Base-by-base conservation (phyloP, 805 yeast genomes). In the Metschnikowia orientalis region DNA sequence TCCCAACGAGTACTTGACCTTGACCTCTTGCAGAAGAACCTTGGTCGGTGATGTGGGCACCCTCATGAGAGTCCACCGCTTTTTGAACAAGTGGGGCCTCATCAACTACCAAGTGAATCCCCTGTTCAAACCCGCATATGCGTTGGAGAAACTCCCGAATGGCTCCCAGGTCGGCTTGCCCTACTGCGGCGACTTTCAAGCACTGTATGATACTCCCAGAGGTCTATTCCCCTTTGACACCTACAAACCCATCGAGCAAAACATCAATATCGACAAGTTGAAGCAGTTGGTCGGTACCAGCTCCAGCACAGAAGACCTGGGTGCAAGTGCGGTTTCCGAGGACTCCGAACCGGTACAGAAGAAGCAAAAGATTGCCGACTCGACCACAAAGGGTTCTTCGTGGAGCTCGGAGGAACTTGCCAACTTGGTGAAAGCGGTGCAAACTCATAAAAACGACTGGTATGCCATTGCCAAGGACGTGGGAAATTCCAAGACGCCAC, bases 141-240 rank as follows among this genome's bases (percentile, higher is more conserved):
- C 69, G 2, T 69, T 80, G 11, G 84, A 79, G 36, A 64, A 63
- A 37, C 42, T 63, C 23, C 64, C 69, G 8, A 62, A 63, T 41
- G 71, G 70, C 1, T 50, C 53, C 15, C 61, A 52, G 51, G 67
- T 61, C 16, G 68, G 68, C 7, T 82, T 86, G 27, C 89, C 88
- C 14, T 77, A 70, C 47, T 77, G 87, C 2, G 88, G 87, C 7
- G 85, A 81, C 45, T 87, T 78, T 61, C 73, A 79, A 34, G 80
- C 85, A 2, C 79, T 76, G 38, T 78, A 77, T 50, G 97, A 89
- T 56, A 84, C 95, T 0, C 97, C 97, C 30, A 70, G 95, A 43
- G 97, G 97, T 0, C 63, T 87, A 48, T 88, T 86, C 54, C 97
- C 97, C 12, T 89, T 87, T 60, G 89, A 87, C 54, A 77, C 89